These are phyloP conservation scores for Polyplosphaeria fusca DNA, from an alignment of 495 filamentous ascomycete species.

Conservation along the genomic window DNA sequence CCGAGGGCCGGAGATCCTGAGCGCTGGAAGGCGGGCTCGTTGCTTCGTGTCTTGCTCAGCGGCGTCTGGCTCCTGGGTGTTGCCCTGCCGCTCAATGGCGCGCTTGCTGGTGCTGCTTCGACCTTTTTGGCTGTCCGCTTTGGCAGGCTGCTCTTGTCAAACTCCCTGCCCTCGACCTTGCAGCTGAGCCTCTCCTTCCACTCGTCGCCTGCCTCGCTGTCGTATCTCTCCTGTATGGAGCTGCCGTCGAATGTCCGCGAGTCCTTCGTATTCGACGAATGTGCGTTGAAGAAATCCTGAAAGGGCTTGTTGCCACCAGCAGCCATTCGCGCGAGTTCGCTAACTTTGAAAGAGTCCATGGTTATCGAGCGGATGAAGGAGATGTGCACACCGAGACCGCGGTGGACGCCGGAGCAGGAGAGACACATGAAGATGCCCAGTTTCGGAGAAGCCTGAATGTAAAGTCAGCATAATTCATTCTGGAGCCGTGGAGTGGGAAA, in stretches of 20 bases:
- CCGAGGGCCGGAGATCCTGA: conserved; percentile 36
- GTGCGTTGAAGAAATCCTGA: conserved; percentile 74
- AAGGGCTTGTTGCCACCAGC: conserved; percentile 82
- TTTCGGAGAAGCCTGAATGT: conserved; percentile 61
- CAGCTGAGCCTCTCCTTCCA: conserved; percentile 87
- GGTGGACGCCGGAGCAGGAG: conserved; percentile 90
- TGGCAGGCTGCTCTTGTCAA: conserved; percentile 57
- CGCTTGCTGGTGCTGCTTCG: conserved; percentile 7
- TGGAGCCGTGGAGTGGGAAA: conserved; percentile 3
- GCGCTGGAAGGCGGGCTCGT: conserved; percentile 33
- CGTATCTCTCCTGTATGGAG: conserved; percentile 80
- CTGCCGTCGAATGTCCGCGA: conserved; percentile 63
- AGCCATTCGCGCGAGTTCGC: conserved; percentile 82
- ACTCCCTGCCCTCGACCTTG: conserved; percentile 81
- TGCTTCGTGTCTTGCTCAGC: conserved; percentile 23
- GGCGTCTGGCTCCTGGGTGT: conserved; percentile 37
- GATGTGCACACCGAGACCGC: conserved; percentile 93
- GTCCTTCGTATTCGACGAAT: conserved; percentile 59
- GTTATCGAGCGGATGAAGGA: conserved; percentile 94
- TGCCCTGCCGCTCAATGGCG: conserved; percentile 24
- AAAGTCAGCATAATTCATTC: conserved; percentile 1
- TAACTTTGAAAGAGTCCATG: conserved; percentile 95
- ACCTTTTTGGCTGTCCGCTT: conserved; percentile 42
- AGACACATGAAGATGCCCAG: conserved; percentile 94
- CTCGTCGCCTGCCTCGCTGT: conserved; percentile 84